Evolutionary conservation across 768 basidiomycete genomes (phyloP).

Genomic region (Lyophyllum semitale): DNA sequence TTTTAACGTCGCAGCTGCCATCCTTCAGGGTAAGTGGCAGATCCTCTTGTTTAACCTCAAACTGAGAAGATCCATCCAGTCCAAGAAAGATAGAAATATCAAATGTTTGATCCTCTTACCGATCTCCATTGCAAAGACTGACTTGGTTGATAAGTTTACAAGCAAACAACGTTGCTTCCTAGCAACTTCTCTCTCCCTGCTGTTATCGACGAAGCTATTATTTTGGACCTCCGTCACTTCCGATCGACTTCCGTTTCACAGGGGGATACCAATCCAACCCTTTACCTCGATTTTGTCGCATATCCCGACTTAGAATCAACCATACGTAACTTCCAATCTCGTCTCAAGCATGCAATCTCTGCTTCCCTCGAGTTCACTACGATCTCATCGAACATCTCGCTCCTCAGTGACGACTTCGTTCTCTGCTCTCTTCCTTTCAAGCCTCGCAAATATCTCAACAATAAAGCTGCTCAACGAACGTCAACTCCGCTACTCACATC

Average conservation of each 20-base stretch:
- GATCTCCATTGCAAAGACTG: not conserved
- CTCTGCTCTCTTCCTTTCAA: slow-evolving; percentile 48
- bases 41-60: not conserved
- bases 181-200: not conserved
- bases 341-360: slow-evolving; percentile 15
- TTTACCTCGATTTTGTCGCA: slow-evolving; percentile 19
- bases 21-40: slow-evolving; percentile 6
- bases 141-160: not conserved
- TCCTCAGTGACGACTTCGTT: slow-evolving; percentile 37
- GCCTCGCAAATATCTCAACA: slow-evolving; percentile 23
- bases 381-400: slow-evolving; percentile 34
- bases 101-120: slow-evolving; percentile 5
- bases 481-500: slow-evolving; percentile 39
- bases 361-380: slow-evolving; percentile 35
- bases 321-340: slow-evolving; percentile 23
- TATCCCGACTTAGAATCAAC: slow-evolving; percentile 23
- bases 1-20: slow-evolving; percentile 24
- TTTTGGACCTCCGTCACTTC: not conserved
- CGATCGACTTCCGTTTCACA: not conserved
- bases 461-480: slow-evolving; percentile 22
- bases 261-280: not conserved
- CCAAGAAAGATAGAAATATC: not conserved
- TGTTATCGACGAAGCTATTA: not conserved
- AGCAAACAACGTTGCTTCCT: not conserved
- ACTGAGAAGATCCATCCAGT: not conserved